These are phyloP conservation scores for Erigeron canadensis DNA, from an alignment of 129 eudicot species.

Conservation along the genomic window DNA sequence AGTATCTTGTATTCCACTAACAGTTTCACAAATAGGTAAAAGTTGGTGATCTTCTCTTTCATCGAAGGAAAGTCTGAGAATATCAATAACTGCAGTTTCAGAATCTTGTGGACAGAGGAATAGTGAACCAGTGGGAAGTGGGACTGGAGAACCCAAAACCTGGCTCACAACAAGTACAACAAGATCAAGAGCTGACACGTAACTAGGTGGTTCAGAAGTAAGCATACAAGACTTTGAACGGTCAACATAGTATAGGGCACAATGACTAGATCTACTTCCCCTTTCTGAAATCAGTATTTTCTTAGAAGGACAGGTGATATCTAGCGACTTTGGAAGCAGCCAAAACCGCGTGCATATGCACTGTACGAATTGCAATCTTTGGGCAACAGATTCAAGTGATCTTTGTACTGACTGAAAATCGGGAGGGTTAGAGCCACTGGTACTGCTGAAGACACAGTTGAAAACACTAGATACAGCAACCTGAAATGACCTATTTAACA, in stretches of 20 bases:
- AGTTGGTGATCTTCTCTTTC: too few relatives aligned
- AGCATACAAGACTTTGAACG: slow-evolving; percentile 1
- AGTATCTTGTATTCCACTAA: too few relatives aligned
- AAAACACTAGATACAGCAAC: slow-evolving; percentile 4
- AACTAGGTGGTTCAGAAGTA: slow-evolving; percentile 9
- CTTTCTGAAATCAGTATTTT: too few relatives aligned
- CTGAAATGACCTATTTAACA: slow-evolving; percentile 6
- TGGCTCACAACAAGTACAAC: too few relatives aligned
- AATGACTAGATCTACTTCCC: too few relatives aligned
- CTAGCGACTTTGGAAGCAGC: neutral
- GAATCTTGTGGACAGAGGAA: neutral
- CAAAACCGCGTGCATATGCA: neutral
- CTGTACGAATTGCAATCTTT: neutral
- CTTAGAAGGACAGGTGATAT: neutral
- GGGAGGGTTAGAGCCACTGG: neutral
- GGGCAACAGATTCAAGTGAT: slow-evolving; percentile 1
- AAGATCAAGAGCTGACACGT: slow-evolving; percentile 49
- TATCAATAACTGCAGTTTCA: neutral
- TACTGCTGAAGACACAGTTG: neutral
- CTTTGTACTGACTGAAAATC: neutral
- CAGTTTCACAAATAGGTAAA: too few relatives aligned
- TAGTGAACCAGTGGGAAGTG: too few relatives aligned
- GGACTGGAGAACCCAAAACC: too few relatives aligned
- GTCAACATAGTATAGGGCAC: too few relatives aligned
- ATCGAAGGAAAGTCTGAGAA: neutral